Evolutionary conservation across 2,329 filamentous ascomycete genomes (phyloP), one percentile per base, ranked within the genome.

Genomic region (Xylariomycetidae sp.): DNA sequence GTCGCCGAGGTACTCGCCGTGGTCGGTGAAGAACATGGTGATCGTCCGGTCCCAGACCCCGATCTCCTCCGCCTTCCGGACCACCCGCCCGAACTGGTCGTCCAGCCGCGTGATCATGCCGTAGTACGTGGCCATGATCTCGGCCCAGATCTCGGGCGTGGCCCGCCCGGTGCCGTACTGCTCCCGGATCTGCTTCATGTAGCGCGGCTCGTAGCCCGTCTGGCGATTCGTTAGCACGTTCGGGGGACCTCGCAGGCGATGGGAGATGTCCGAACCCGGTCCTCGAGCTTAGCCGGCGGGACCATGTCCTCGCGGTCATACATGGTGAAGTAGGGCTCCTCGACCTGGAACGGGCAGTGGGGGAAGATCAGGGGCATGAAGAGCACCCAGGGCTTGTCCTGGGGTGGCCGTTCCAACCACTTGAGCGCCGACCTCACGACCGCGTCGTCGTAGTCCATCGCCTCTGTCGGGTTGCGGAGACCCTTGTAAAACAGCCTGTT

Each of bases 291-390:
- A 10, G 18, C 17, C 14, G 18, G 31, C 3, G 29, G 19, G 0
- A 48, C 42, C 25, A 63, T 52, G 1, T 48, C 33, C 0, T 43
- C 32, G 4, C 63, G 56, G 17, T 64, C 52, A 29, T 70, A 67
- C 61, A 67, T 66, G 7, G 58, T 63, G 35, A 68, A 67, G 34
- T 61, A 68, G 0, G 65, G 65, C 46, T 69, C 64, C 36, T 70
- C 66, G 2, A 69, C 64, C 18, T 61, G 53, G 23, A 69, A 69
- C 0, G 64, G 65, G n/a, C 61, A 65, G 39, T 68, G 61, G 0
- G 66, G 63, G 39, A 69, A 66, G 5, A 64, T 44, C 0, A 66
- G 44, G 0, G 64, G 61, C 53, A 67, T 48, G 33, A 64, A 66
- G 0, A 67, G 38, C 1, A 65, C 58, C 61, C 60, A 67, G 1